These are phyloP conservation scores for Aspergillus kassunensis DNA, from an alignment of 495 filamentous ascomycete genomes.

Conservation along the genomic window DNA sequence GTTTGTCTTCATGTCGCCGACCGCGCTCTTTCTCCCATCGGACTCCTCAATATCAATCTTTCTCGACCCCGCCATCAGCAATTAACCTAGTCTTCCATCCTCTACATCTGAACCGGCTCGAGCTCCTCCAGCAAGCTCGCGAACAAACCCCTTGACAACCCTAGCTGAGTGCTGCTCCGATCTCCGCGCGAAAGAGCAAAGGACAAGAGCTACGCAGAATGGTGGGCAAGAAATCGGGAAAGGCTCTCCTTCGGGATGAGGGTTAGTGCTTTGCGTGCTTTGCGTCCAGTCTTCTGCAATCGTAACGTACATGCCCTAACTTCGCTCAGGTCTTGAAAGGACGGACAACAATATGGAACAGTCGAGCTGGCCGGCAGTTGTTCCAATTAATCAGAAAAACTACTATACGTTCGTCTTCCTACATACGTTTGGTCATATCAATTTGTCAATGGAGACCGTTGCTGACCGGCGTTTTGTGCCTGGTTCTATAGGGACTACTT, in stretches of 20 bases:
- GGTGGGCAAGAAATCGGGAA: slow-evolving; percentile 63
- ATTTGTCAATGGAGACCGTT: neutral
- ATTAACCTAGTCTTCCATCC: neutral
- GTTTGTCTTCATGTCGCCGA: slow-evolving; percentile 8
- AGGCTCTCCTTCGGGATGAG: slow-evolving; percentile 61
- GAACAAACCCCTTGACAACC: neutral
- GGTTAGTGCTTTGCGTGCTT: slow-evolving; percentile 45
- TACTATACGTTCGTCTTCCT: slow-evolving; percentile 83
- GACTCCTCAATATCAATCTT: neutral
- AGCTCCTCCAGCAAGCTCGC: neutral
- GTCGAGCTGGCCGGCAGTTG: slow-evolving; percentile 87
- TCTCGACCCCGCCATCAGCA: neutral
- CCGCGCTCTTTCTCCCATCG: slow-evolving; percentile 6
- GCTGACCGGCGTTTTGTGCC: neutral
- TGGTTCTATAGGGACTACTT: slow-evolving; percentile 72
- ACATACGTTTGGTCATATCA: neutral
- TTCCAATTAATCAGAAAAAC: slow-evolving; percentile 97
- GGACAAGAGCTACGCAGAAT: slow-evolving; percentile 32
- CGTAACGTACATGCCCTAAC: slow-evolving; percentile 8
- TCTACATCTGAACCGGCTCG: neutral
- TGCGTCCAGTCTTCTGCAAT: too few relatives aligned
- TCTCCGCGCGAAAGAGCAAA: neutral
- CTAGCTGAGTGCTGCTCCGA: neutral
- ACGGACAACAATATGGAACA: slow-evolving; percentile 97
- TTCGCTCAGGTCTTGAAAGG: slow-evolving; percentile 69